phyloP scores from a whole-genome alignment of 2,329 filamentous ascomycete species.

The Chaetomiaceae sp. region DNA sequence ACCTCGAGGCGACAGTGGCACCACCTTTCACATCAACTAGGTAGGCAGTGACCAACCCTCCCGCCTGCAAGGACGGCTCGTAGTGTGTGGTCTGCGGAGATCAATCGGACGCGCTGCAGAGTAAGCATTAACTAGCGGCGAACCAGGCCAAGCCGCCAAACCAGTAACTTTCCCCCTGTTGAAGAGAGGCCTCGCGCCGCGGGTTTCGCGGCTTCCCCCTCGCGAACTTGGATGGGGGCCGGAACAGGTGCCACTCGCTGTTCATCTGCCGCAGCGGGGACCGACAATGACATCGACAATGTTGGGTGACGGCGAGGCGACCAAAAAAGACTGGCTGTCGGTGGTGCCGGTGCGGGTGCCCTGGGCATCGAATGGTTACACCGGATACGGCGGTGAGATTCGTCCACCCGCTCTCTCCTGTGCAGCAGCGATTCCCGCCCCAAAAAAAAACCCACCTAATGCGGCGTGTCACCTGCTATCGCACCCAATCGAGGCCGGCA shows the following conservation, averaged over 20 bases:
- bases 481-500: conserved; percentile 3
- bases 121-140: conserved; percentile 4
- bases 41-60: conserved; percentile 6
- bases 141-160: conserved; percentile 3
- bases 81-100: conserved; percentile 5
- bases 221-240: not conserved
- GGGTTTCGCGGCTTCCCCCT: not conserved
- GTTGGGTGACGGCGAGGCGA: not conserved
- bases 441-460: conserved; percentile 11
- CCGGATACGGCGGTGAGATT: conserved; percentile 15
- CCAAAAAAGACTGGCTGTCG: conserved; percentile 4
- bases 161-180: not conserved
- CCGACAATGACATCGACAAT: conserved; percentile 1
- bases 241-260: not conserved
- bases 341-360: not conserved
- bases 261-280: not conserved
- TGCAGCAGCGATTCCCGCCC: not conserved
- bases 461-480: conserved; percentile 15
- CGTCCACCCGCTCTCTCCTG: too few species aligned
- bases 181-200: too few species aligned
- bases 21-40: too few species aligned
- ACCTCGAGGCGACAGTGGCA: too few species aligned
- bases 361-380: not conserved
- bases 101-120: conserved; percentile 5
- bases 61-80: conserved; percentile 20